These are phyloP conservation scores for Oryza coarctata DNA, from an alignment of 176 grass and related monocot species.

Conservation along the genomic window DNA sequence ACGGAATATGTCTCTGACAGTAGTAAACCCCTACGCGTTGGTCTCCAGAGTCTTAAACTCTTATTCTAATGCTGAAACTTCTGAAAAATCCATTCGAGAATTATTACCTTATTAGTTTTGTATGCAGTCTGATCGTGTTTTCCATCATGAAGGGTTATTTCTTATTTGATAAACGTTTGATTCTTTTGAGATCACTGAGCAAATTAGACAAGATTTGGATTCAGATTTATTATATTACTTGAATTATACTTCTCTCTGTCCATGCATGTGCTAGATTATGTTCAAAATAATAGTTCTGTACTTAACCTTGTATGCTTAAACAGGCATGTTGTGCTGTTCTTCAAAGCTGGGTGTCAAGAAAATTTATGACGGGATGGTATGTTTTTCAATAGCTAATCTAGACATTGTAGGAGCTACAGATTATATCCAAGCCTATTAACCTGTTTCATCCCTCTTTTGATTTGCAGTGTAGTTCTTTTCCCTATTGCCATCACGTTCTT, in stretches of 20 bases:
- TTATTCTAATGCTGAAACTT: neutral
- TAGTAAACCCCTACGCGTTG: neutral
- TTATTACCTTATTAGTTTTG: neutral
- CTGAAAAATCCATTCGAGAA: neutral
- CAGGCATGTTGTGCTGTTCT: constrained; percentile 93
- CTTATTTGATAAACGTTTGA: neutral
- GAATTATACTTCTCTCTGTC: neutral
- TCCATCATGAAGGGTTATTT: neutral
- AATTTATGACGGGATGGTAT: constrained; percentile 99
- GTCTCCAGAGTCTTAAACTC: neutral
- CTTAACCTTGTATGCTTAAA: constrained; percentile 28
- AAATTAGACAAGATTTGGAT: neutral
- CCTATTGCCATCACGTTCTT: constrained; percentile 97
- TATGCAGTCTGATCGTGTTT: neutral
- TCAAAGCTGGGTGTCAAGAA: constrained; percentile 97
- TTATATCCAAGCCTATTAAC: constrained; percentile 17
- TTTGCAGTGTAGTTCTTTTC: constrained; percentile 94
- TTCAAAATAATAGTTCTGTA: neutral
- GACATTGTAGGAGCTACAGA: neutral
- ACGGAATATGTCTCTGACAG: neutral
- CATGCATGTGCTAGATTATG: neutral
- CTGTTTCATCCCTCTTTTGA: neutral
- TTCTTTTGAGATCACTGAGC: neutral
- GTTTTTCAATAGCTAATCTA: constrained; percentile 23
- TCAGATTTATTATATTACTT: neutral